Conservation (phyloP, 495 filamentous ascomycete species). For the Patellaria atrata region DNA sequence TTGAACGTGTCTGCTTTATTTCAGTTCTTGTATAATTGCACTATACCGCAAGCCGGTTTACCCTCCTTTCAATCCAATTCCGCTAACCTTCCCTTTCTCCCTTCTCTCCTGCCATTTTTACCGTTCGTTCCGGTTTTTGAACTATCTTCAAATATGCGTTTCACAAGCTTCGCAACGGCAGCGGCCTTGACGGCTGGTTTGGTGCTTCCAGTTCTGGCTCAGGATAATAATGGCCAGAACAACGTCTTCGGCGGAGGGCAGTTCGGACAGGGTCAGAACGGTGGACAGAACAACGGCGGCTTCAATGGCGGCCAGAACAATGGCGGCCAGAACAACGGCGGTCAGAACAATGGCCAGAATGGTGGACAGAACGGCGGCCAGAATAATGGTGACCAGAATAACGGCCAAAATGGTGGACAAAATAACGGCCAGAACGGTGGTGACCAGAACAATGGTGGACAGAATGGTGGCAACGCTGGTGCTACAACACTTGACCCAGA, state of each 20-base stretch:
- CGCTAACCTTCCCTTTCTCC: too few relatives aligned
- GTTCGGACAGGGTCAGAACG: conserved; percentile 6
- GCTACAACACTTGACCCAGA: conserved; percentile 26
- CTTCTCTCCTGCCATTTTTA: too few relatives aligned
- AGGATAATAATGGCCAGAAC: too few relatives aligned
- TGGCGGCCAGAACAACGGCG: conserved; percentile 1
- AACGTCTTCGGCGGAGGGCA: conserved; percentile 15
- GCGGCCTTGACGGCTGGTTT: conserved; percentile 16
- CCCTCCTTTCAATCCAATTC: conserved; percentile 16
- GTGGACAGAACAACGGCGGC: conserved; percentile 1
- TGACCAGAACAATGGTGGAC: conserved; percentile 8
- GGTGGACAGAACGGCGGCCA: too few relatives aligned
- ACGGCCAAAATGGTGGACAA: too few relatives aligned
- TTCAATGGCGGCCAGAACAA: conserved; percentile 2
- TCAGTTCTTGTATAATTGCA: conserved; percentile 10
- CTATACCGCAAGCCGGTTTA: conserved; percentile 19
- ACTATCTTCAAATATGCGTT: conserved; percentile 12
- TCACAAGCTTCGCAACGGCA: conserved; percentile 12
- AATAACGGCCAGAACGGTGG: conserved; percentile 4
- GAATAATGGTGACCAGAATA: too few relatives aligned
- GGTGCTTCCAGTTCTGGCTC: too few relatives aligned
- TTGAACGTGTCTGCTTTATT: conserved; percentile 24
- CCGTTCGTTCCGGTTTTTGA: neutral
- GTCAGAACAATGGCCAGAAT: conserved; percentile 2
- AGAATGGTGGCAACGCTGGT: neutral